phyloP scores from a whole-genome alignment of 495 filamentous ascomycete genomes.

The Tuber melanosporum region DNA sequence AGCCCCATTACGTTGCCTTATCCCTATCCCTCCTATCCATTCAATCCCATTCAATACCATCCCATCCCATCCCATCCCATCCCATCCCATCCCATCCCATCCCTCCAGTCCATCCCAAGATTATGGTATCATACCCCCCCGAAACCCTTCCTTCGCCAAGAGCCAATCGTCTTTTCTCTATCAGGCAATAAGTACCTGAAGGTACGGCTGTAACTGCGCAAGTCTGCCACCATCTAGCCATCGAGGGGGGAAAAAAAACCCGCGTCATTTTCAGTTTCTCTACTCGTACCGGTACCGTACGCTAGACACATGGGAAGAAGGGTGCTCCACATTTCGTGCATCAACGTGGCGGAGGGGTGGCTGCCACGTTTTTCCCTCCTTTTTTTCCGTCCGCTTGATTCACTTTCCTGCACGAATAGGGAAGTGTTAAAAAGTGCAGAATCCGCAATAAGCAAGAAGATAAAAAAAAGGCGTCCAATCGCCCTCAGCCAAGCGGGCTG shows the following conservation, averaged over 20 bases:
- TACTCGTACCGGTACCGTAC: too few relatives aligned
- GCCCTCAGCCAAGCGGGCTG: not conserved
- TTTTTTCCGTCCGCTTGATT: not conserved
- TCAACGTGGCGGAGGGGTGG: not conserved
- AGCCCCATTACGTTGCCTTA: not conserved
- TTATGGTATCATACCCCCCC: too few relatives aligned
- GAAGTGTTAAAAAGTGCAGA: not conserved
- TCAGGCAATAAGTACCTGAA: not conserved
- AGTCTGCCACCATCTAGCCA: too few relatives aligned
- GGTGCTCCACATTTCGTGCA: not conserved
- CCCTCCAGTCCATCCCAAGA: too few relatives aligned
- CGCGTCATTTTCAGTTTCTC: too few relatives aligned
- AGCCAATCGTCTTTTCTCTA: not conserved
- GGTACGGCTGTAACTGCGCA: too few relatives aligned
- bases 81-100: not conserved
- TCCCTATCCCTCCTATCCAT: not conserved
- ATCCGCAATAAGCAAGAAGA: not conserved
- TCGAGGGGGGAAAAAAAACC: not conserved
- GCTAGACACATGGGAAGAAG: too few relatives aligned
- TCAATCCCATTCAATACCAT: not conserved
- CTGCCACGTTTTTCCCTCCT: not conserved
- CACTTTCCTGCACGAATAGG: not conserved
- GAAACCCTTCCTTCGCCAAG: not conserved
- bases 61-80: too few relatives aligned
- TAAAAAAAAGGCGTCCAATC: not conserved